Evolutionary conservation across 345 rosid species (phyloP), one percentile per base, ranked within the genome.

Genomic region (Rhizophora apiculata): DNA sequence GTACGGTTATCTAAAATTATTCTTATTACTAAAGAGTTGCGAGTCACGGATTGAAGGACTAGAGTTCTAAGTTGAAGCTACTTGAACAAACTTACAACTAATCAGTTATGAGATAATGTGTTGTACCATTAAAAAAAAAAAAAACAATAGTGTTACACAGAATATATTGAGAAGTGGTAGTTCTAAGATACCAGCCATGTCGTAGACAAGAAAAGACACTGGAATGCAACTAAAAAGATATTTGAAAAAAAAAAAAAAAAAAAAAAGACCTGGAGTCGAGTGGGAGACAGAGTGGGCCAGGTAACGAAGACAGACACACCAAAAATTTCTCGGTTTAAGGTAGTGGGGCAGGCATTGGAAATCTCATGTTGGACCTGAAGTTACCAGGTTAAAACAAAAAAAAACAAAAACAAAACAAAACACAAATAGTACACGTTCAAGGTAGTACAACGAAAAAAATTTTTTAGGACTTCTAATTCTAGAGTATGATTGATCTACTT

Each of bases 221-320:
- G 37, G 30, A 60, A 49, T 75, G 79, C 64, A 57, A 81, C 73
- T 79, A 43, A 18, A 29, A 59, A 31, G 59, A 39, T 1, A 24
- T 24, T 24, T 65, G 78, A 72, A 36, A 58, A 21, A 70, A 62
- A 66, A 71, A 68, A 80, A 72, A 36, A 58, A 21, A 70, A 62
- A 66, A 71, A 52, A 43, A 61, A 64, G 48, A 74, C 29, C 22
- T 56, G 72, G 46, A 43, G 61, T 61, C 76, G 82, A 68, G 39
- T 80, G 74, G 81, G 68, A 69, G 43, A 70, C 78, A 74, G 53
- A 34, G 58, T n/a, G 63, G 82, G 81, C 62, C 73, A 69, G 78
- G 73, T 52, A 60, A 36, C 76, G 61, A 65, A 69, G 69, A 70
- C 68, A 27, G 59, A 57, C 18, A 21, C 31, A 3, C 5, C 58